Evolutionary conservation across 768 basidiomycete species (phyloP).

Genomic region (Collybia mongolica): DNA sequence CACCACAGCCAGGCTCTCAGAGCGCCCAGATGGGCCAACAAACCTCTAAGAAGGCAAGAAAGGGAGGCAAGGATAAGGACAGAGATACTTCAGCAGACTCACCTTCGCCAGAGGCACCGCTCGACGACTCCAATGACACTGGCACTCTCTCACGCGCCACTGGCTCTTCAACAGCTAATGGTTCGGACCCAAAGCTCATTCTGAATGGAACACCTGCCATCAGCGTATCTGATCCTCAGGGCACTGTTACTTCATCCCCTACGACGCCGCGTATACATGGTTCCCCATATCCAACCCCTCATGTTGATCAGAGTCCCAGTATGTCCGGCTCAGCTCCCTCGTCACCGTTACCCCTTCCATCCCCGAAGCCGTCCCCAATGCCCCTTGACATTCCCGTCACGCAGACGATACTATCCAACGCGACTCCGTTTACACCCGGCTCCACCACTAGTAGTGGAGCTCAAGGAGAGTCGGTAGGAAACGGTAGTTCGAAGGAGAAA

Average conservation of each 20-base stretch:
- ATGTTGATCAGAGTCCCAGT: conserved; percentile 32
- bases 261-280: conserved; percentile 25
- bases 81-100: conserved; percentile 42
- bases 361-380: conserved; percentile 39
- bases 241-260: conserved; percentile 24
- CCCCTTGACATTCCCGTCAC: conserved; percentile 80
- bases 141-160: conserved; percentile 44
- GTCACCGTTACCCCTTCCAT: conserved; percentile 37
- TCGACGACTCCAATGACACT: conserved; percentile 38
- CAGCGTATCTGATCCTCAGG: conserved; percentile 43
- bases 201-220: conserved; percentile 45
- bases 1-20: conserved; percentile 60
- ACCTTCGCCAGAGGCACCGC: conserved; percentile 34
- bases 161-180: conserved; percentile 30
- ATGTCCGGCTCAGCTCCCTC: conserved; percentile 36
- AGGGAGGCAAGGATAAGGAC: conserved; percentile 68
- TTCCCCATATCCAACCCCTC: conserved; percentile 35
- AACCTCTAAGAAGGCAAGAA: conserved; percentile 80
- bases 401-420: conserved; percentile 83
- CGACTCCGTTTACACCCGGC: conserved; percentile 51
- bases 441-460: conserved; percentile 41
- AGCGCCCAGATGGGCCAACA: conserved; percentile 75
- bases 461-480: conserved; percentile 40
- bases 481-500: conserved; percentile 53
- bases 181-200: conserved; percentile 36